A percentile compares a stretch with the other conserved stretches of the same genome.
phyloP scores from a whole-genome alignment of 768 basidiomycete genomes.

The Lactarius tabidus region DNA sequence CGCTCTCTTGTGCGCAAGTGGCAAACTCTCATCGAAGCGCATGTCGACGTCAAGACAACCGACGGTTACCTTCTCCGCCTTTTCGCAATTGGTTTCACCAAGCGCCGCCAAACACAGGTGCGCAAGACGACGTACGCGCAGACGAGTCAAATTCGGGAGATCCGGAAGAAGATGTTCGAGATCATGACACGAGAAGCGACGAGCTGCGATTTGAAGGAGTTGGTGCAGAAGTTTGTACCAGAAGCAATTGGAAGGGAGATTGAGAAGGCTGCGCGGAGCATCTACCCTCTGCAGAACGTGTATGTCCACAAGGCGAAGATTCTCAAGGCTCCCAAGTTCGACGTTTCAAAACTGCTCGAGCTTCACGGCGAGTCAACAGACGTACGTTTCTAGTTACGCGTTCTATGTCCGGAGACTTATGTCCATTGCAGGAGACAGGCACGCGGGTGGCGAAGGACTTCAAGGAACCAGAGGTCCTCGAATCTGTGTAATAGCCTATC shows the following conservation, averaged over 20 bases:
- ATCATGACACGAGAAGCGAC: constrained; percentile 95
- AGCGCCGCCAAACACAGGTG: constrained; percentile 93
- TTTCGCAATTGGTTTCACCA: constrained; percentile 98
- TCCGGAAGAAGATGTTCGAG: constrained; percentile 99
- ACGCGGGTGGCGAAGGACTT: constrained; percentile 93
- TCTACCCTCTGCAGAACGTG: constrained; percentile 99
- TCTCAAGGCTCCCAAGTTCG: constrained; percentile 96
- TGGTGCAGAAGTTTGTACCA: constrained; percentile 98
- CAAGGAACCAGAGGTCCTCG: constrained; percentile 94
- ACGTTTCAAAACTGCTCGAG: constrained; percentile 92
- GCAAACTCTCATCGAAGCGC: constrained; percentile 98
- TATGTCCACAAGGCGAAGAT: constrained; percentile 99
- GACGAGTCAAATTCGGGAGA: constrained; percentile 91
- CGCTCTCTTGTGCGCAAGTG: constrained; percentile 99
- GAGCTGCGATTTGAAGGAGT: constrained; percentile 94
- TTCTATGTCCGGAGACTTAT: constrained; percentile 19
- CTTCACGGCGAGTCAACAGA: constrained; percentile 94
- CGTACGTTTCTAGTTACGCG: constrained; percentile 46
- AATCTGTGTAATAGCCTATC: constrained; percentile 64
- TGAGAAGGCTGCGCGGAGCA: constrained; percentile 93
- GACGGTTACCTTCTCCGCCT: constrained; percentile 99
- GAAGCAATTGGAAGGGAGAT: constrained; percentile 99
- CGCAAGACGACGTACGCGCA: constrained; percentile 99
- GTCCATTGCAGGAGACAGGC: constrained; percentile 73
- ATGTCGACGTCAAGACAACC: constrained; percentile 98